Percentiles rank a stretch among this genome's conserved stretches.
phyloP scores from a whole-genome alignment of 1,284 basidiomycete genomes.

The Ustilago crameri region DNA sequence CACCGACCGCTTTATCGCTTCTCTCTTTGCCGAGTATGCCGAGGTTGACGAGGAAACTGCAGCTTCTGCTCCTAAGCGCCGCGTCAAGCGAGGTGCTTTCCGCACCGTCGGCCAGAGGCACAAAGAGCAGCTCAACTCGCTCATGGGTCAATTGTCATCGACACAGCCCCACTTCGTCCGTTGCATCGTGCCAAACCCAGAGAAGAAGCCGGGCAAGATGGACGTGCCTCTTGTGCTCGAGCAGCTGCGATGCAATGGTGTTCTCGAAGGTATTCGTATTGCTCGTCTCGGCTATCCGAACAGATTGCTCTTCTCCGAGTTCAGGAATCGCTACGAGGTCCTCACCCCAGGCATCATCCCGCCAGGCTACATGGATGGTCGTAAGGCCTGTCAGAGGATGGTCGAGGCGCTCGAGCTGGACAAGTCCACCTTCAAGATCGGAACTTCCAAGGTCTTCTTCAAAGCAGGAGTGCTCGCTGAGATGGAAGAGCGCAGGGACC shows the following conservation, averaged over 20 bases:
- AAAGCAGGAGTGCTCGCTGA: conserved; percentile 98
- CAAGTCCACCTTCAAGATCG: conserved; percentile 85
- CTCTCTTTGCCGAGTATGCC: conserved; percentile 85
- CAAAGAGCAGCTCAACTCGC: conserved; percentile 90
- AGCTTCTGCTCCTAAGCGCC: conserved; percentile 72
- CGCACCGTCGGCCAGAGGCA: conserved; percentile 94
- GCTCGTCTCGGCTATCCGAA: conserved; percentile 98
- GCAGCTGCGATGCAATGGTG: conserved; percentile 97
- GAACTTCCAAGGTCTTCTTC: conserved; percentile 98
- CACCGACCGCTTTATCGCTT: conserved; percentile 81
- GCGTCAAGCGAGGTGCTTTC: conserved; percentile 96
- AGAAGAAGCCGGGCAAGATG: conserved; percentile 90
- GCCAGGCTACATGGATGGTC: conserved; percentile 94
- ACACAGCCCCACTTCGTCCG: conserved; percentile 99
- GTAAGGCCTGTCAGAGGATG: conserved; percentile 93
- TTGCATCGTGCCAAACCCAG: conserved; percentile 94
- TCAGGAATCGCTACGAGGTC: conserved; percentile 95
- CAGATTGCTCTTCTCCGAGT: conserved; percentile 94
- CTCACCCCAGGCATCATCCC: conserved; percentile 92
- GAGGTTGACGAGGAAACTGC: conserved; percentile 73
- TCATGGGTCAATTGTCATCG: conserved; percentile 90
- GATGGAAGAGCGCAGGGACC: conserved; percentile 91
- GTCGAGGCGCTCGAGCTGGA: conserved; percentile 90
- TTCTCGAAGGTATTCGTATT: conserved; percentile 97
- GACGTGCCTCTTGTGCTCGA: conserved; percentile 95